Evolutionary conservation across 2,329 filamentous ascomycete genomes (phyloP), one percentile per base, ranked within the genome.

Genomic region (Fusarium oxysporum): DNA sequence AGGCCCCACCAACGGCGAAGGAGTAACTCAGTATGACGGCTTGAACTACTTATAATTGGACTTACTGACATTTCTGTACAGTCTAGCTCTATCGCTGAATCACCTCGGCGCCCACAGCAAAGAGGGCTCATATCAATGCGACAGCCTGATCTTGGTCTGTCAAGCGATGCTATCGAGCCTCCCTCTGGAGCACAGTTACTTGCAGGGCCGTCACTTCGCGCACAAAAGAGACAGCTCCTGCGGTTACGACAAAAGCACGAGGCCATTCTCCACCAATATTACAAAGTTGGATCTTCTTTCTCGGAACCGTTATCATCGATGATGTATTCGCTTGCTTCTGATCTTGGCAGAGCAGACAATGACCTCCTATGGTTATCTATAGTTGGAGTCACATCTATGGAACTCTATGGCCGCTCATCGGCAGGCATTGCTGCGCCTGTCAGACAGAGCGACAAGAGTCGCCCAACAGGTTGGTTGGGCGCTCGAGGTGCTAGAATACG

Each of bases 291-390:
- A 44, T 92, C 93, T 6, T 97, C 95, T 4, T 98, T 97, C 79
- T 96, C 96, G 0, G 96, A 99, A 80, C 96, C 96, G 2, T 93
- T 98, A 62, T 96, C 95, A 0, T 97, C 95, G 1, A 92, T 98
- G 84, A 90, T 98, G 79, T 99, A 98, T 82, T 97, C 95, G 1
- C 87, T 99, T 19, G 96, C 96, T 3, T 97, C 95, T 3, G 96
- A 98, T 79, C 89, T 99, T 11, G 96, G 96, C 70, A 92, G 95
- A 59, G 96, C 98, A 86, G 96, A 98, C 81, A 99, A 98, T 77
- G 95, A 99, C 77, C 86, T 98, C 28, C 87, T 99, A 19, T 99
- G 96, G 96, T 88, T 97, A 65, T 91, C 95, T 10, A 97, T 98
- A 78, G 94, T 99, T 32, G 96, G 96, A 10, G 94, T 97, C 40